Evolutionary conservation across 192 early-diverging fungal species (phyloP), one percentile per base, ranked within the genome.

Genomic region (Mortierella antarctica): DNA sequence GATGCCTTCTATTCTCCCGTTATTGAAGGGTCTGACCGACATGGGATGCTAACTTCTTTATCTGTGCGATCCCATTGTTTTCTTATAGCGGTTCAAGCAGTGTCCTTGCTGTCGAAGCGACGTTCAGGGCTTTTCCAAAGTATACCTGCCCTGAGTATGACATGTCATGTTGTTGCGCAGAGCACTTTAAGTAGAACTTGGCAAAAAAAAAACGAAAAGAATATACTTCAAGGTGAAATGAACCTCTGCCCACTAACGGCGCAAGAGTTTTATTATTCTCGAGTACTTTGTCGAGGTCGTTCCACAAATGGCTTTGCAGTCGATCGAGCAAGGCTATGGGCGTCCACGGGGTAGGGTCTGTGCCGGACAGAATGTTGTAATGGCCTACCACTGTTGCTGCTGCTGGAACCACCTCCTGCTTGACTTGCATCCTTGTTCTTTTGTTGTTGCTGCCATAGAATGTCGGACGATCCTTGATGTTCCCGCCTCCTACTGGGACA

Each of bases 51-150:
- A 31, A 31, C 31, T 2, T 31, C 31, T 31, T 31, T 31, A 31
- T 31, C 31, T 14, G 17, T 62, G 48, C 49, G 44, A 5, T 62
- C 56, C 4, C 9, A 13, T 21, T 21, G 21, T 53, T 18, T 53
- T 11, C 49, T 4, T 40, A 45, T 53, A 80, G 77, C 70, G 77
- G 17, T 80, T 72, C 55, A 80, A 80, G 40, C 77, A 80, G 21
- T 80, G 77, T 23, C 77, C 77, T 49, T 80, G 77, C 49, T 80
- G 77, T 63, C 63, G 77, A 46, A 66, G 67, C 49, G 77, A 80
- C 52, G 77, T 80, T 40, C 77, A 80, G 68, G 77, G 77, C 15
- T 80, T 68, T 57, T 80, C 77, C 56, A 80, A 80, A 60, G 45
- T 80, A 17, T 80, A 57, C 52, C 53, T 80, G 21, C 77, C 77